Evolutionary conservation across 2,329 filamentous ascomycete species (phyloP).

Genomic region (Alternaria hordeiaustralica): DNA sequence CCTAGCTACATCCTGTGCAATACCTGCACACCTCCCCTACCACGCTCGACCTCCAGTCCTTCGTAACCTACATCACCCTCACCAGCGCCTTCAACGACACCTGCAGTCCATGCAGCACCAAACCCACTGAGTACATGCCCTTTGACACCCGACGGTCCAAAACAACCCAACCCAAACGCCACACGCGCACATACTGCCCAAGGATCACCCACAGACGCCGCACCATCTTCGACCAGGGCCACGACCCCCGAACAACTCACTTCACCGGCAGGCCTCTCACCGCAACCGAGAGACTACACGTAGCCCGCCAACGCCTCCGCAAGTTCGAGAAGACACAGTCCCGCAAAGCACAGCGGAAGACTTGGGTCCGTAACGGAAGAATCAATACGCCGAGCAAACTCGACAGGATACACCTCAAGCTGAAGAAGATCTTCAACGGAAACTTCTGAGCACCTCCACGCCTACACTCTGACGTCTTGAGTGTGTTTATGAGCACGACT

Average conservation of each 20-base stretch:
- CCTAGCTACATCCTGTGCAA: not conserved
- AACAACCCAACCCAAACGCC: not conserved
- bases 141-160: not conserved
- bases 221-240: not conserved
- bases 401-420: not conserved
- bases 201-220: not conserved
- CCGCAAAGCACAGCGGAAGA: not conserved
- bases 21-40: not conserved
- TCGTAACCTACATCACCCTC: not conserved
- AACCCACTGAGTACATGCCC: slow-evolving; percentile 1
- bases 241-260: not conserved
- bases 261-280: slow-evolving; percentile 5
- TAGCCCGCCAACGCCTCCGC: slow-evolving; percentile 10
- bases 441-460: not conserved
- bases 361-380: not conserved
- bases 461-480: not conserved
- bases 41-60: not conserved
- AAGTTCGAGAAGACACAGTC: slow-evolving; percentile 10
- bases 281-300: slow-evolving; percentile 3
- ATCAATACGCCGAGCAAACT: not conserved
- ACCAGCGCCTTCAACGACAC: not conserved
- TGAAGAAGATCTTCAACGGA: slow-evolving; percentile 1
- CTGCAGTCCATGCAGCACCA: not conserved
- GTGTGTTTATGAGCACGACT: slow-evolving; percentile 8
- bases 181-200: not conserved